Conservation (phyloP, 805 yeast species). For the Tetrapisispora namnaoensis region DNA sequence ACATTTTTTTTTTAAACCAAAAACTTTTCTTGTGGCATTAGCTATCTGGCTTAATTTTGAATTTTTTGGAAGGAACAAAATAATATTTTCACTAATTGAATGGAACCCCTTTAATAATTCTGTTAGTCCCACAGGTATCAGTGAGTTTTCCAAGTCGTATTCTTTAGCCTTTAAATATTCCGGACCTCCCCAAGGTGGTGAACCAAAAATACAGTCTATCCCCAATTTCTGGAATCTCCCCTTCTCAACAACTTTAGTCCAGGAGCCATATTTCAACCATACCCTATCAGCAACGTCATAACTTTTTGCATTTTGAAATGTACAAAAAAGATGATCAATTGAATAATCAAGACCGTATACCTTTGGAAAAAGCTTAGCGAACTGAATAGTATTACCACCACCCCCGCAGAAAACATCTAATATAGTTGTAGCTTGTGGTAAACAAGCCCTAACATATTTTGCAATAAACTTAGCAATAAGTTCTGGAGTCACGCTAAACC, state of each 20-base stretch:
- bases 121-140: slow-evolving; percentile 41
- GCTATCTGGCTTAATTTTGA: slow-evolving; percentile 44
- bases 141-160: slow-evolving; percentile 38
- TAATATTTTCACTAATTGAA: slow-evolving; percentile 38
- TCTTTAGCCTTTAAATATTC: slow-evolving; percentile 34
- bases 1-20: slow-evolving; percentile 37
- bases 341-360: slow-evolving; percentile 59
- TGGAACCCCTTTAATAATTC: slow-evolving; percentile 36
- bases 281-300: slow-evolving; percentile 50
- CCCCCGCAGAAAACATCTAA: slow-evolving; percentile 80
- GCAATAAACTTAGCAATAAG: slow-evolving; percentile 52
- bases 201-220: slow-evolving; percentile 45
- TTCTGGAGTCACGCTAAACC: slow-evolving; percentile 90
- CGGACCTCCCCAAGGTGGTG: slow-evolving; percentile 90
- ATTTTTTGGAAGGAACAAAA: slow-evolving; percentile 55
- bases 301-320: slow-evolving; percentile 52
- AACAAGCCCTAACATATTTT: slow-evolving; percentile 39
- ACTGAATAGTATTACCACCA: slow-evolving; percentile 77
- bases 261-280: slow-evolving; percentile 41
- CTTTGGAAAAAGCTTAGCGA: slow-evolving; percentile 46
- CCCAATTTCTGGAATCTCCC: slow-evolving; percentile 13
- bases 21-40: slow-evolving; percentile 35
- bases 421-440: slow-evolving; percentile 39
- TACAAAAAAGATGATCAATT: slow-evolving; percentile 51
- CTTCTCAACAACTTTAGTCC: slow-evolving; percentile 23